Evolutionary conservation across 2,329 filamentous ascomycete species (phyloP), one percentile per base, ranked within the genome.

Genomic region (Graphiopsis chlorocephala): DNA sequence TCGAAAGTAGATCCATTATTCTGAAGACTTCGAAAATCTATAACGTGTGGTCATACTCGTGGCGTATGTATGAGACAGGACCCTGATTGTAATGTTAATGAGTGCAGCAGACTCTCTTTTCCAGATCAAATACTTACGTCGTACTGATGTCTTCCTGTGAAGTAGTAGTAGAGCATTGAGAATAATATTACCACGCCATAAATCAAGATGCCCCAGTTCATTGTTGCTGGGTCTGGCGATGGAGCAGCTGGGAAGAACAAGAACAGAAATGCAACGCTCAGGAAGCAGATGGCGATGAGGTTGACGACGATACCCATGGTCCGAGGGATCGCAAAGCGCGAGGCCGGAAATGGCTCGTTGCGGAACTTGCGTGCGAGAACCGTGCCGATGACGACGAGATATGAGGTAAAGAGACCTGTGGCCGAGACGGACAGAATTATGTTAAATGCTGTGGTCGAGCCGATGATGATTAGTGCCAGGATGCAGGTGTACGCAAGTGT

Each of bases 341-440:
- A 67, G 12, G 68, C 29, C 7, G 69, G 70, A 26, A 73, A 67
- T 12, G 60, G 66, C 38, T 71, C 68, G 25, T 66, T 63, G 26
- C 68, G 67, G 28, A 70, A 42, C 8, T 68, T 57, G 55, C 68
- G 69, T 2, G 64, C 64, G 11, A 72, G 63, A 14, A 73, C 63
- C 15, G 67, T 70, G 58, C 59, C 50, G 61, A 73, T 69, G 56
- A 68, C 42, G 50, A 68, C 65, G 35, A 72, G 31, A 66, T 72
- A 72, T 48, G 67, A 68, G 59, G 66, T 68, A 64, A 71, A 67
- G 31, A 73, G 66, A 14, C 64, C 68, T 12, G 66, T 67, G 31
- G 65, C 64, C 4, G 73, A 75, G 28, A 81, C 72, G 5, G 79
- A 78, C 25, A 81, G 74, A 45, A 80, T 79, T 56, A 78, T 78